These are phyloP conservation scores for Cordyceps pruinosa DNA, from an alignment of 2,329 filamentous ascomycete genomes.

Conservation along the genomic window DNA sequence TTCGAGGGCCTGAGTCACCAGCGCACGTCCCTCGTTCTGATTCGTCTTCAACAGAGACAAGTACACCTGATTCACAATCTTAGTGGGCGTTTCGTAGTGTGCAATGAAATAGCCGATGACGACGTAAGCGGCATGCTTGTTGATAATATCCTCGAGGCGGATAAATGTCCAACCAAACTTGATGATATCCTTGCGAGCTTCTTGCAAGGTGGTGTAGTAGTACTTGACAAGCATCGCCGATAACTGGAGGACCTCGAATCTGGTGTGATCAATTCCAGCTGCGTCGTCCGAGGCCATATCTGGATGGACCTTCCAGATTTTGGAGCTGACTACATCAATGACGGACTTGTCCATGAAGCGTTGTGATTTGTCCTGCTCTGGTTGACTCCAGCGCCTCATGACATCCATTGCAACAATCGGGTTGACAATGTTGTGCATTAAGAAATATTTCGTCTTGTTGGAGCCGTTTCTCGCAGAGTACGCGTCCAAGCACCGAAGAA, in stretches of 20 bases:
- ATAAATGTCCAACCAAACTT: slow-evolving; percentile 99
- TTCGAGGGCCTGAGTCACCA: slow-evolving; percentile 92
- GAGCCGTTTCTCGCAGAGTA: slow-evolving; percentile 73
- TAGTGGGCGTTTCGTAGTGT: slow-evolving; percentile 90
- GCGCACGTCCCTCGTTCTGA: slow-evolving; percentile 84
- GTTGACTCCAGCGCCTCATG: slow-evolving; percentile 68
- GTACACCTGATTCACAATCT: slow-evolving; percentile 95
- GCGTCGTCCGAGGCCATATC: slow-evolving; percentile 78
- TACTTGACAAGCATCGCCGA: slow-evolving; percentile 95
- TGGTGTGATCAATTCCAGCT: slow-evolving; percentile 83
- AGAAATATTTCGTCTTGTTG: slow-evolving; percentile 88
- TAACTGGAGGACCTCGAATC: slow-evolving; percentile 92
- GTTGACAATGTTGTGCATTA: slow-evolving; percentile 87
- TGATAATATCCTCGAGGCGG: slow-evolving; percentile 95
- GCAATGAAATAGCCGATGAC: slow-evolving; percentile 97
- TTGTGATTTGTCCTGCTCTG: slow-evolving; percentile 49
- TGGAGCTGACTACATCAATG: slow-evolving; percentile 83
- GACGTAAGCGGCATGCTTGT: slow-evolving; percentile 96
- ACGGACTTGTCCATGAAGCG: slow-evolving; percentile 79
- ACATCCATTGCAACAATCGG: slow-evolving; percentile 96
- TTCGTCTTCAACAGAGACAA: slow-evolving; percentile 85
- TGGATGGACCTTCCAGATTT: slow-evolving; percentile 87
- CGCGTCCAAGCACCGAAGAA: slow-evolving; percentile 79
- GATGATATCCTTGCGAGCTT: slow-evolving; percentile 94
- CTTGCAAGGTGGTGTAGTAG: slow-evolving; percentile 78